These are phyloP conservation scores for Venturia aucupariae DNA, from an alignment of 2,329 filamentous ascomycete species.

Conservation along the genomic window DNA sequence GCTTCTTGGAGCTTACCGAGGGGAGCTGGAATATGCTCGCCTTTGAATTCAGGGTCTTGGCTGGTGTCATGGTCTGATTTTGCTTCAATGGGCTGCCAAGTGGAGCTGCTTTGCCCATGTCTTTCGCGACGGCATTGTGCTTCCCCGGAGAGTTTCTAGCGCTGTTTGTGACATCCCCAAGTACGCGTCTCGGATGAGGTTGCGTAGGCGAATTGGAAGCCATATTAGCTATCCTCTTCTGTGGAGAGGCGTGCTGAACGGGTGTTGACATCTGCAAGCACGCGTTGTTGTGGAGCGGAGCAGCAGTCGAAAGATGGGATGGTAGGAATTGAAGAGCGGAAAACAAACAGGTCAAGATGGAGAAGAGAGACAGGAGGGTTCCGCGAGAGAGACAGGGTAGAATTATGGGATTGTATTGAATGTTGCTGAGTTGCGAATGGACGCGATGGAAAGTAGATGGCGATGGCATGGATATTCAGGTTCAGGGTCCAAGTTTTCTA, in stretches of 20 bases:
- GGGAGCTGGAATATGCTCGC: not conserved
- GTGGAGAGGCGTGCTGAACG: constrained; percentile 3
- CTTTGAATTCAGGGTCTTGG: not conserved
- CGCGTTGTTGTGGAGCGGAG: not conserved
- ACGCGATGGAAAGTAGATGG: not conserved
- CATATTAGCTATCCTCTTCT: constrained; percentile 1
- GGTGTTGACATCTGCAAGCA: constrained; percentile 8
- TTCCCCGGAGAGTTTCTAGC: not conserved
- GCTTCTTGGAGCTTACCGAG: not conserved
- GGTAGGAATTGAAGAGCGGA: not conserved
- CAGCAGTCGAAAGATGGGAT: not conserved
- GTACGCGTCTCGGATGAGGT: constrained; percentile 9
- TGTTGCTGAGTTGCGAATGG: not conserved
- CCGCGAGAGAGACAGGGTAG: not conserved
- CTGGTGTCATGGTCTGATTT: not conserved
- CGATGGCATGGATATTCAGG: not conserved
- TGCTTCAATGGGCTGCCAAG: constrained; percentile 9
- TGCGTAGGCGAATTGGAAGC: not conserved
- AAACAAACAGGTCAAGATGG: not conserved
- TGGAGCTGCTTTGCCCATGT: not conserved
- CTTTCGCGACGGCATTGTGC: constrained; percentile 4
- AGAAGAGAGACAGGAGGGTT: not conserved
- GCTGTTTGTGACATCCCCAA: constrained; percentile 12
- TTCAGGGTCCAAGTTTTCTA: not conserved
- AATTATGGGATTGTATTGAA: not conserved